Evolutionary conservation across 768 basidiomycete genomes (phyloP), one percentile per base, ranked within the genome.

Genomic region (Leccinum obscurum): DNA sequence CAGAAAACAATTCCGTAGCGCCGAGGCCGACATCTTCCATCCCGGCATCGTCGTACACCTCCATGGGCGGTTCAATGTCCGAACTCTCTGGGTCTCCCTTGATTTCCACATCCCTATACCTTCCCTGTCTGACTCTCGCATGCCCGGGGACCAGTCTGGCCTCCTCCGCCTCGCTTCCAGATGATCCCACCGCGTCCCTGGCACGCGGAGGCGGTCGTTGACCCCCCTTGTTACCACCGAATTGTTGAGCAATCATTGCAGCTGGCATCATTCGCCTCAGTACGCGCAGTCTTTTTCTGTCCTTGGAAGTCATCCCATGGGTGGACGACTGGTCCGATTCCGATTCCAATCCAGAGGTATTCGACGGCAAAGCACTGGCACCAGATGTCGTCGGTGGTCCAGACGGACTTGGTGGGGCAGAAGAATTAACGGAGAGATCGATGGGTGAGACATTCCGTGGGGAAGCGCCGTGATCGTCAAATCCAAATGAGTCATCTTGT

Each of bases 51-150:
- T 62, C 55, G 24, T 50, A 44, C 4, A 6, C 28, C 9, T 55
- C 51, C 11, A 10, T 8, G 24, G 61, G 57, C 28, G 1, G 57
- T 26, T 72, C 74, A 28, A 74, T 68, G 35, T 83, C 81, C 24
- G 81, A 81, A 71, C 85, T 88, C 67, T 89, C 87, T 1, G 85
- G 71, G 63, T 89, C 89, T 7, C 87, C 88, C 62, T 75, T 82
- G 55, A 89, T 78, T 6, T 82, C 79, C 34, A 70, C 59, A 55
- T 75, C 70, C 54, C 64, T 73, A 7, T 76, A 69, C 28, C 71
- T 70, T 22, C 76, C 67, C 49, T 70, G 74, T 50, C 80, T 77
- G 52, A 75, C 71, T 24, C 80, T 77, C 24, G 83, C 80, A 63
- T 83, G 77, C 3, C 87, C 85, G 1, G 86, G 85, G 20, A 76